A percentile compares a stretch with the other conserved stretches of the same genome.
phyloP scores from a whole-genome alignment of 2,329 filamentous ascomycete species.

The Alternaria burnsii region DNA sequence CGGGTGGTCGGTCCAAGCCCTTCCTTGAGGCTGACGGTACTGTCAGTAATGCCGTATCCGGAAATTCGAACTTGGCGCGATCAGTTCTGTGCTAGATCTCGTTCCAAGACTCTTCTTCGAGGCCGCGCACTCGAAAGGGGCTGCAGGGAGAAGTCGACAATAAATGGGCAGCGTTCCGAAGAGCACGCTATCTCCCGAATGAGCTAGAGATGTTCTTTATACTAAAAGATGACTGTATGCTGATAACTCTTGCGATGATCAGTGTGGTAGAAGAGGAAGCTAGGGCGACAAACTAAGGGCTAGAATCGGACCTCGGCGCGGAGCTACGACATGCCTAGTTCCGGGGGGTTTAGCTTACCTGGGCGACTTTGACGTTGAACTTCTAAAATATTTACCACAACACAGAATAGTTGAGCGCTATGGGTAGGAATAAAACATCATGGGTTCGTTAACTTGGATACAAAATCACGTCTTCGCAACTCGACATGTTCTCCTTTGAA shows the following conservation, averaged over 20 bases:
- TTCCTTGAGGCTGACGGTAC: neutral
- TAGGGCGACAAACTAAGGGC: no score
- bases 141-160: neutral
- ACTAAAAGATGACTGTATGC: neutral
- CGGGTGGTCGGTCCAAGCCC: neutral
- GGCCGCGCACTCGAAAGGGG: neutral
- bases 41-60: neutral
- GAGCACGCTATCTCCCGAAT: neutral
- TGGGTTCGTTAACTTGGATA: neutral
- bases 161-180: neutral
- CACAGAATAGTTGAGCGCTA: no score
- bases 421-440: no score
- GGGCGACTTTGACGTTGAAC: neutral
- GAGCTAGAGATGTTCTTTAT: neutral
- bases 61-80: neutral
- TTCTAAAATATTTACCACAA: neutral
- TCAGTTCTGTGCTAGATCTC: neutral
- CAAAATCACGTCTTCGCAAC: neutral
- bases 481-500: neutral
- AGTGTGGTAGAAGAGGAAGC: neutral
- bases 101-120: neutral
- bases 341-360: neutral
- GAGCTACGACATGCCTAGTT: neutral
- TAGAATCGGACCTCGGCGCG: neutral
- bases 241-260: neutral